phyloP scores from a whole-genome alignment of 345 rosid genomes.

The Gossypium mustelinum region DNA sequence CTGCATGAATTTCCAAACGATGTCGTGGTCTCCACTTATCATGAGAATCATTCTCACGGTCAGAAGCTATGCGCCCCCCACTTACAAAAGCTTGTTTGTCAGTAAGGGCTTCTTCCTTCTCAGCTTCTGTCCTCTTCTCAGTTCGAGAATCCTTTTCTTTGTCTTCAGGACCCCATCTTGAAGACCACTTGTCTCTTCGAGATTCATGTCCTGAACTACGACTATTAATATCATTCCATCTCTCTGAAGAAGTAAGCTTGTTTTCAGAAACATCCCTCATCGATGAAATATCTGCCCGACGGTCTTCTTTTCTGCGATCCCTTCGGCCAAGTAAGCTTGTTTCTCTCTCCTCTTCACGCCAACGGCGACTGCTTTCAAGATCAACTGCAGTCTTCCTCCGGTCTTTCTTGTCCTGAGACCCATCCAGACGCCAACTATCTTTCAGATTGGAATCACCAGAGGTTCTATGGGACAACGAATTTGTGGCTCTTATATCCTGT shows the following conservation, averaged over 20 bases:
- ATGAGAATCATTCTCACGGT: slow-evolving; percentile 74
- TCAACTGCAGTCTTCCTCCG: slow-evolving; percentile 50
- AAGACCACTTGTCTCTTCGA: slow-evolving; percentile 91
- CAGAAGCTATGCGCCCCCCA: slow-evolving; percentile 44
- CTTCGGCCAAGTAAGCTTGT: slow-evolving; percentile 60
- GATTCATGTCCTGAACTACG: slow-evolving; percentile 68
- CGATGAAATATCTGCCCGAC: slow-evolving; percentile 37
- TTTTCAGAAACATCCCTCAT: slow-evolving; percentile 38
- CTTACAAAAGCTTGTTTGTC: slow-evolving; percentile 48
- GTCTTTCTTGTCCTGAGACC: slow-evolving; percentile 61
- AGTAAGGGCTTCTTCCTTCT: slow-evolving; percentile 54
- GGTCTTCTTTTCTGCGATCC: slow-evolving; percentile 59
- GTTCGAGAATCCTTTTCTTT: slow-evolving; percentile 68
- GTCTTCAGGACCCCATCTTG: slow-evolving; percentile 99
- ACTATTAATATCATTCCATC: slow-evolving; percentile 57
- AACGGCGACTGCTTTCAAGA: slow-evolving; percentile 51
- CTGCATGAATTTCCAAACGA: slow-evolving; percentile 65
- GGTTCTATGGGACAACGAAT: slow-evolving; percentile 37
- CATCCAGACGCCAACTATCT: slow-evolving; percentile 67
- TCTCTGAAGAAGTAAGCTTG: slow-evolving; percentile 59
- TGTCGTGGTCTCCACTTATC: slow-evolving; percentile 99
- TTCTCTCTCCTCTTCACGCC: slow-evolving; percentile 91
- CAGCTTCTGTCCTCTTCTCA: slow-evolving; percentile 61
- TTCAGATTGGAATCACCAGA: slow-evolving; percentile 47
- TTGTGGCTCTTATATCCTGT: slow-evolving; percentile 55